phyloP scores from a whole-genome alignment of 331 rosid species.

The Phaseolus coccineus region DNA sequence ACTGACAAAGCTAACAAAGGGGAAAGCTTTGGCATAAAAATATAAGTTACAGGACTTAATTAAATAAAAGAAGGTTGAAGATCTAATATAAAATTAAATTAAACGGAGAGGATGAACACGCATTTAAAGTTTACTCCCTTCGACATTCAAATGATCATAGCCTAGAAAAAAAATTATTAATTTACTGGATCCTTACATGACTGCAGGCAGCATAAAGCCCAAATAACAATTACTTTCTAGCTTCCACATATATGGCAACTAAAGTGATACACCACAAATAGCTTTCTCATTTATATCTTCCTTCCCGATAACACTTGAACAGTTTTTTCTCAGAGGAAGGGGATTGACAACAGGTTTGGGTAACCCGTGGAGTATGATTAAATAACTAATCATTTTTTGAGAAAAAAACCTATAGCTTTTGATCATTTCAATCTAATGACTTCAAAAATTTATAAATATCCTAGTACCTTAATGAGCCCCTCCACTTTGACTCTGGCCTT shows the following conservation, averaged over 20 bases:
- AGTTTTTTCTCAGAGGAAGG: neutral
- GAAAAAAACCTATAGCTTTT: neutral
- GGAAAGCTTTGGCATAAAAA: neutral
- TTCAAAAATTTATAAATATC: conserved; percentile 35
- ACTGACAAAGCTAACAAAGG: neutral
- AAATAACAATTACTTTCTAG: conserved; percentile 28
- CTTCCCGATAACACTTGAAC: conserved; percentile 21
- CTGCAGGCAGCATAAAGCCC: conserved; percentile 12
- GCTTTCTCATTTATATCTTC: neutral
- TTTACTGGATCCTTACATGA: conserved; percentile 10
- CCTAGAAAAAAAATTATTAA: conserved; percentile 1
- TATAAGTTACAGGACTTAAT: neutral
- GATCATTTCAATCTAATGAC: conserved; percentile 32
- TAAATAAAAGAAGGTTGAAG: neutral
- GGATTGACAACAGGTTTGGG: conserved; percentile 4
- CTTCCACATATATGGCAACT: neutral
- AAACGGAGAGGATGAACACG: neutral
- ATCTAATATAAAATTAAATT: neutral
- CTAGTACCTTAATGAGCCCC: conserved; percentile 48
- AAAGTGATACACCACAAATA: conserved; percentile 22
- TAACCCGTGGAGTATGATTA: neutral
- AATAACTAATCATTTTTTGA: conserved; percentile 7
- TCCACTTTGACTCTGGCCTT: conserved; percentile 48
- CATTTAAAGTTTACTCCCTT: conserved; percentile 2
- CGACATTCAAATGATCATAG: conserved; percentile 10